These are phyloP conservation scores for Vigna nakashimae DNA, from an alignment of 306 rosid genomes.

Conservation along the genomic window DNA sequence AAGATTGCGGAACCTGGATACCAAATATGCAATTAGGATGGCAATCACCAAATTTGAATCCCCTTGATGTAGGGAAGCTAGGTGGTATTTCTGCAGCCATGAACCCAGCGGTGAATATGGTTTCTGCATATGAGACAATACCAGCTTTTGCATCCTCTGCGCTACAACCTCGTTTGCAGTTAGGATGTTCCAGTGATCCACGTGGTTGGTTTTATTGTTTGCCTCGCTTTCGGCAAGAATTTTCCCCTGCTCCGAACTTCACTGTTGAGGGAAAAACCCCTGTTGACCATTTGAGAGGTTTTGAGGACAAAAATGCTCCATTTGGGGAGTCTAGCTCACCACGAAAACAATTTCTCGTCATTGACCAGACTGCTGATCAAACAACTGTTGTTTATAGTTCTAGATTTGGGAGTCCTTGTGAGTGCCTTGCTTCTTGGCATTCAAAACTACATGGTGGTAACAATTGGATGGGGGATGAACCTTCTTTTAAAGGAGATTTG, in stretches of 20 bases:
- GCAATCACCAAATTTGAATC: conserved; percentile 59
- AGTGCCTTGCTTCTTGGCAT: conserved; percentile 61
- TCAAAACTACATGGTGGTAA: conserved; percentile 42
- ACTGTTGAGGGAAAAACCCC: conserved; percentile 45
- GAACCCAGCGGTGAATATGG: conserved; percentile 50
- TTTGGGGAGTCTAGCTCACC: conserved; percentile 44
- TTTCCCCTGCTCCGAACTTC: conserved; percentile 45
- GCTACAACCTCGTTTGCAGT: conserved; percentile 49
- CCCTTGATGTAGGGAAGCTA: conserved; percentile 53
- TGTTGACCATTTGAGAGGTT: conserved; percentile 36
- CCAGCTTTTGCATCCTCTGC: conserved; percentile 47
- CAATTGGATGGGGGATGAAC: conserved; percentile 49
- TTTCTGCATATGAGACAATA: conserved; percentile 47
- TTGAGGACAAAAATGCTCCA: conserved; percentile 44
- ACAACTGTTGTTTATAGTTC: conserved; percentile 63
- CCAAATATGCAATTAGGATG: conserved; percentile 56
- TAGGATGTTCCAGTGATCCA: conserved; percentile 60
- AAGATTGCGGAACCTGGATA: conserved; percentile 62
- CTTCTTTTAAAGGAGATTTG: conserved; percentile 39
- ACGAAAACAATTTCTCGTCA: conserved; percentile 64
- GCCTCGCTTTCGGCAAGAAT: conserved; percentile 56
- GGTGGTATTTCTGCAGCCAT: conserved; percentile 46
- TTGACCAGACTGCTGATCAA: conserved; percentile 67
- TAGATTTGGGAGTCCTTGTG: conserved; percentile 60
- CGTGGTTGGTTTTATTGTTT: conserved; percentile 65